Evolutionary conservation across 805 yeast species (phyloP).

Genomic region (Suhomyces vadensis): DNA sequence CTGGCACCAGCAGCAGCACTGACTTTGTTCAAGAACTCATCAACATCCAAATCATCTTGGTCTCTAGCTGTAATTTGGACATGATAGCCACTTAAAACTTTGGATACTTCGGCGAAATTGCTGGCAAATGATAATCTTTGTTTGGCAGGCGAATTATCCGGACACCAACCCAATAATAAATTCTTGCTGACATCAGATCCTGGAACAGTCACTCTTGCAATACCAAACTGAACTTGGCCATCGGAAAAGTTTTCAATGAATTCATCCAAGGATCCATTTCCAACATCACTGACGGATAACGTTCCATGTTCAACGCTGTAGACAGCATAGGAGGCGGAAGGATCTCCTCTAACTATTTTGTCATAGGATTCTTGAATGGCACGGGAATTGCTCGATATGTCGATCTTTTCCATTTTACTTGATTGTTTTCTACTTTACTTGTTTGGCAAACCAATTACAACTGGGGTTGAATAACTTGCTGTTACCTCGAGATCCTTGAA

Average conservation of each 20-base stretch:
- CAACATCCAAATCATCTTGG: slow-evolving; percentile 80
- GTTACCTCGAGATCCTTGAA: too few relatives aligned
- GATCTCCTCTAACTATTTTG: slow-evolving; percentile 76
- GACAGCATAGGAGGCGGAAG: slow-evolving; percentile 70
- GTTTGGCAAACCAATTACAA: neutral
- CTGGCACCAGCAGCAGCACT: slow-evolving; percentile 95
- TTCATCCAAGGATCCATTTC: slow-evolving; percentile 69
- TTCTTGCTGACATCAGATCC: slow-evolving; percentile 89
- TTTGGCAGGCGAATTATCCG: slow-evolving; percentile 87
- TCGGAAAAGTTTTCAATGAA: slow-evolving; percentile 83
- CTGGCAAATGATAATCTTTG: slow-evolving; percentile 73
- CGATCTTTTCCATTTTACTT: slow-evolving; percentile 52
- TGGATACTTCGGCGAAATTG: slow-evolving; percentile 75
- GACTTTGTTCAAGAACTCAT: slow-evolving; percentile 71
- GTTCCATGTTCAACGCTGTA: slow-evolving; percentile 69
- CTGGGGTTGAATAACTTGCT: neutral
- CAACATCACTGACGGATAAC: slow-evolving; percentile 49
- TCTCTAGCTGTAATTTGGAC: slow-evolving; percentile 97
- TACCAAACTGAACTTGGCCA: slow-evolving; percentile 85
- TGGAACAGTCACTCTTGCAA: slow-evolving; percentile 83
- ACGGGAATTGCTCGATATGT: slow-evolving; percentile 67
- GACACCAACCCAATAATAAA: slow-evolving; percentile 92
- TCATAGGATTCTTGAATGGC: slow-evolving; percentile 76
- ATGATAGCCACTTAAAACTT: slow-evolving; percentile 78
- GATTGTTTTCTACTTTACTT: neutral